phyloP scores from a whole-genome alignment of 106 monocot species.

The Platanthera guangdongensis region DNA sequence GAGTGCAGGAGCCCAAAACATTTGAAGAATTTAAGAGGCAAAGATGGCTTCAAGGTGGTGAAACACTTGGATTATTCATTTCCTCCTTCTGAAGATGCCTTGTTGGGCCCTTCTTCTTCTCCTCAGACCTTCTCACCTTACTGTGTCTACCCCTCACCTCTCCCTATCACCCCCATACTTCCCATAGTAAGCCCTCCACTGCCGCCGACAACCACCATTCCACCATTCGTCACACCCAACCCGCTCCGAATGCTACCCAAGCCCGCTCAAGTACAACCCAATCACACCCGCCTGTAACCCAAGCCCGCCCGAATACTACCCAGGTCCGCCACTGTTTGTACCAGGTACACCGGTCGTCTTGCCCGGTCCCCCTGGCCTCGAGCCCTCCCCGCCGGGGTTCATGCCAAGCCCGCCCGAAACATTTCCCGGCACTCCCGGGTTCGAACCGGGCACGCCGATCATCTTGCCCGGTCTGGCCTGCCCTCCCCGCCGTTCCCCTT shows the following conservation, averaged over 20 bases:
- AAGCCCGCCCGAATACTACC: not conserved
- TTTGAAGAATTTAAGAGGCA: constrained; percentile 10
- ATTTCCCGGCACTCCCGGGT: constrained; percentile 12
- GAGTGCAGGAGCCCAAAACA: constrained; percentile 19
- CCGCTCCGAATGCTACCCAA: not conserved
- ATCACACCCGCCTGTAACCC: constrained; percentile 9
- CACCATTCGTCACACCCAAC: not conserved
- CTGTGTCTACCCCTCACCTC: constrained; percentile 20
- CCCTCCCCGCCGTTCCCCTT: not conserved
- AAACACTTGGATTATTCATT: constrained; percentile 17
- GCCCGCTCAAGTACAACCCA: constrained; percentile 13
- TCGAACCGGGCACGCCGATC: not conserved
- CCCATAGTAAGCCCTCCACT: not conserved
- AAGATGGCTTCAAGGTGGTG: not conserved
- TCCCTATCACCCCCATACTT: not conserved
- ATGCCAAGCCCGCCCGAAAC: constrained; percentile 8
- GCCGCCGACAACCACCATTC: not conserved
- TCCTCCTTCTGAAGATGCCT: constrained; percentile 21
- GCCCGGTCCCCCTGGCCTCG: no score
- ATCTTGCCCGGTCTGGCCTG: not conserved
- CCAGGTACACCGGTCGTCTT: no score
- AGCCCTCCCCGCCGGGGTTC: not conserved
- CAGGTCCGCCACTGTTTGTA: no score
- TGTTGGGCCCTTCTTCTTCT: constrained; percentile 29
- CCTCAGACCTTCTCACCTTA: constrained; percentile 23